Evolutionary conservation across 164 flowering plant genomes (phyloP).

Genomic region (Litsea cubeba): DNA sequence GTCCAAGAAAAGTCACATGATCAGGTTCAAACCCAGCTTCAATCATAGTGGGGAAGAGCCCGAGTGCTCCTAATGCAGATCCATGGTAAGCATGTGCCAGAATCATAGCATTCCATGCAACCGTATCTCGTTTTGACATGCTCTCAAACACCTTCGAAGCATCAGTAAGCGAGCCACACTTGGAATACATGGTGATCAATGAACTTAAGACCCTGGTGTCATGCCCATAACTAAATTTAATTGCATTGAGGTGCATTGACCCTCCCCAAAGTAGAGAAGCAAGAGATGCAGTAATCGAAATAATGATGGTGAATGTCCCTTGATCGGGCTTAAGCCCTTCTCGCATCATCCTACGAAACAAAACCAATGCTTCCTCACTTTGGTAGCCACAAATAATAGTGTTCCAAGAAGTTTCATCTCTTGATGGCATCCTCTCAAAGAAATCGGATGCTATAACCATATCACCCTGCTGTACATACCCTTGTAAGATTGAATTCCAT

Average conservation of each 20-base stretch:
- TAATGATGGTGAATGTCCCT: conserved; percentile 25
- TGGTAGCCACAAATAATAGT: conserved; percentile 35
- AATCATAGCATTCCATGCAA: conserved; percentile 45
- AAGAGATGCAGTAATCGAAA: conserved; percentile 28
- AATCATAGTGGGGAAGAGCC: conserved; percentile 30
- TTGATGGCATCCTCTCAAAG: conserved; percentile 27
- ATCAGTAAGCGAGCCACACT: conserved; percentile 29
- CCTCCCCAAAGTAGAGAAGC: conserved; percentile 29
- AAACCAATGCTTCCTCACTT: conserved; percentile 29
- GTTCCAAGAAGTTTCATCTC: conserved; percentile 42
- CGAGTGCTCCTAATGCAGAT: conserved; percentile 25
- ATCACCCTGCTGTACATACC: conserved; percentile 29
- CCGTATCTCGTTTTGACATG: conserved; percentile 24
- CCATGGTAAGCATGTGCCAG: conserved; percentile 34
- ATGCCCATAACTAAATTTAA: conserved; percentile 23
- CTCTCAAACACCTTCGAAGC: conserved; percentile 22
- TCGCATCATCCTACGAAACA: conserved; percentile 25
- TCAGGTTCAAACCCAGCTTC: conserved; percentile 31
- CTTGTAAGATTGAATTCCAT: conserved; percentile 38
- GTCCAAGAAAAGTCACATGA: conserved; percentile 34
- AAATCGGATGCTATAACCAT: conserved; percentile 22
- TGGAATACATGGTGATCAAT: conserved; percentile 40
- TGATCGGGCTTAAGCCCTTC: conserved; percentile 35
- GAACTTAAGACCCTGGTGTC: conserved; percentile 27
- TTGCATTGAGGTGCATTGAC: conserved; percentile 20